phyloP scores from a whole-genome alignment of 495 filamentous ascomycete species.

The Hyphodiscus hymeniophilus region DNA sequence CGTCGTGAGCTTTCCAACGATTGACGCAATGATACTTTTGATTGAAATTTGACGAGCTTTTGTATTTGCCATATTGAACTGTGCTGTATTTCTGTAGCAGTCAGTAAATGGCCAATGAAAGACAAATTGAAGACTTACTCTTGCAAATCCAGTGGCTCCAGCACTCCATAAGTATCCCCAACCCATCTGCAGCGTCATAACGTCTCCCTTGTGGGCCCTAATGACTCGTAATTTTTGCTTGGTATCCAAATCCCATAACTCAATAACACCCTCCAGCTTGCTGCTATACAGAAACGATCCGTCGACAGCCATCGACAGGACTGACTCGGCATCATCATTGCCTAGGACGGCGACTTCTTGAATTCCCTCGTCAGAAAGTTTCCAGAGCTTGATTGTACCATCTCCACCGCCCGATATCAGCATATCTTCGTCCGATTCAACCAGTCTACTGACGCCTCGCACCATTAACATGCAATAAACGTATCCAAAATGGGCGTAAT shows the following conservation, averaged over 20 bases:
- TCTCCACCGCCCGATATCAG: slow-evolving; percentile 90
- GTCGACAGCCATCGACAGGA: slow-evolving; percentile 76
- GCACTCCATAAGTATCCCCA: slow-evolving; percentile 80
- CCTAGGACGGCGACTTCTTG: slow-evolving; percentile 58
- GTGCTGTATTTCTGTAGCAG: slow-evolving; percentile 45
- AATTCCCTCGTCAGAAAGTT: slow-evolving; percentile 49
- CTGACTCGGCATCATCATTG: slow-evolving; percentile 69
- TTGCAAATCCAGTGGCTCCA: slow-evolving; percentile 67
- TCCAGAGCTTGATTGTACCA: slow-evolving; percentile 88
- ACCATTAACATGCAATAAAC: slow-evolving; percentile 90
- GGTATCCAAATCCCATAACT: slow-evolving; percentile 96
- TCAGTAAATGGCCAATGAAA: slow-evolving; percentile 9
- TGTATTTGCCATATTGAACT: slow-evolving; percentile 43
- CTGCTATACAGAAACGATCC: slow-evolving; percentile 88
- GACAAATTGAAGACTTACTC: slow-evolving; percentile 43
- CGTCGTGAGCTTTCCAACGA: slow-evolving; percentile 79
- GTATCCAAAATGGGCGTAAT: slow-evolving; percentile 93
- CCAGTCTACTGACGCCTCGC: slow-evolving; percentile 49
- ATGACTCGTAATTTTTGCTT: slow-evolving; percentile 80
- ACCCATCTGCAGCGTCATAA: slow-evolving; percentile 77
- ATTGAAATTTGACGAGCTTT: slow-evolving; percentile 57
- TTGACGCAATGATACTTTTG: slow-evolving; percentile 78
- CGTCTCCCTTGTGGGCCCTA: slow-evolving; percentile 69
- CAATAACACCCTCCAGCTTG: slow-evolving; percentile 79
- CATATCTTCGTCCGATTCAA: slow-evolving; percentile 62